Evolutionary conservation across 1,284 basidiomycete genomes (phyloP).

Genomic region (Ganoderma sinense): DNA sequence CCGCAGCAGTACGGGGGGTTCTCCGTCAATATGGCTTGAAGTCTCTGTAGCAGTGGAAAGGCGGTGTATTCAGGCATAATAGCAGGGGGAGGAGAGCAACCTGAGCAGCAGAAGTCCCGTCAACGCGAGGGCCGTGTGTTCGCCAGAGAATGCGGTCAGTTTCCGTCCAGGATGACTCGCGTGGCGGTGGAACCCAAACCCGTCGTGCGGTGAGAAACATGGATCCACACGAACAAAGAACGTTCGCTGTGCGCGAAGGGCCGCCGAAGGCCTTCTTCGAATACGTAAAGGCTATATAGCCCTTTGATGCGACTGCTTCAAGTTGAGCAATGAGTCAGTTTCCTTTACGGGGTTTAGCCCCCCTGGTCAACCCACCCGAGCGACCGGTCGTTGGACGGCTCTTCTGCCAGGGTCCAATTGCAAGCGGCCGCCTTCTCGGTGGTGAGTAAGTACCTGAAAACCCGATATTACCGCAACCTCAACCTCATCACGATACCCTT

Average conservation of each 20-base stretch:
- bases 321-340: no score
- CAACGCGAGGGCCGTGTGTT: not conserved
- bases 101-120: not conserved
- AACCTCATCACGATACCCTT: not conserved
- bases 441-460: not conserved
- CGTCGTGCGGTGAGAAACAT: not conserved
- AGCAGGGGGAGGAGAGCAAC: not conserved
- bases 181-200: not conserved
- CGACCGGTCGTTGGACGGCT: not conserved
- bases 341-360: not conserved
- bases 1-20: slow-evolving; percentile 21
- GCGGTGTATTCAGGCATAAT: not conserved
- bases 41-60: not conserved
- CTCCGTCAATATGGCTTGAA: slow-evolving; percentile 8
- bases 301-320: not conserved
- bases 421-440: not conserved
- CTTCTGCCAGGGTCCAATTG: not conserved
- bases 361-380: not conserved
- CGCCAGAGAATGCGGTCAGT: not conserved
- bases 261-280: not conserved
- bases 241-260: not conserved
- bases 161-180: not conserved
- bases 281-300: not conserved
- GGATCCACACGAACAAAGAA: not conserved
- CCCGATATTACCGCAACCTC: not conserved